phyloP scores from a whole-genome alignment of 352 stramenopile genomes.

The Phytophthora citricola region DNA sequence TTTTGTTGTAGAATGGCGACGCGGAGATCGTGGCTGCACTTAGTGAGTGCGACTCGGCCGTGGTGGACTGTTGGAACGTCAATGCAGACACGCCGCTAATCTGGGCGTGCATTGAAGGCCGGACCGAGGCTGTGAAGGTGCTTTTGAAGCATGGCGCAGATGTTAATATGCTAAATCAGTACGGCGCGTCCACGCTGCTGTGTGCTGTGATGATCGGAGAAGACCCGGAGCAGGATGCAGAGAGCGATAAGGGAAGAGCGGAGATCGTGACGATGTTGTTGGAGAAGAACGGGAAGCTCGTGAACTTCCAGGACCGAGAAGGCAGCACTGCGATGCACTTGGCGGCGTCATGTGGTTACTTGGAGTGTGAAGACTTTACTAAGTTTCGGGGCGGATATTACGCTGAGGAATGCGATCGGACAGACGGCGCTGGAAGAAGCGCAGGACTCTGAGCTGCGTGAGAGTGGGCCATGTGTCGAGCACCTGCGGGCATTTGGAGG shows the following conservation, averaged over 20 bases:
- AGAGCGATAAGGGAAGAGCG: constrained; percentile 53
- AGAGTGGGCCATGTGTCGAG: constrained; percentile 66
- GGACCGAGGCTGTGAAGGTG: constrained; percentile 67
- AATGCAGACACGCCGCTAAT: constrained; percentile 83
- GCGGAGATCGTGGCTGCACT: constrained; percentile 71
- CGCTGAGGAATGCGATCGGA: constrained; percentile 76
- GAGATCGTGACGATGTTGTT: constrained; percentile 72
- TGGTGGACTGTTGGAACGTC: constrained; percentile 75
- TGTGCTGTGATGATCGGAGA: constrained; percentile 85
- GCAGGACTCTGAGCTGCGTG: constrained; percentile 61
- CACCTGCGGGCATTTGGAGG: constrained; percentile 72
- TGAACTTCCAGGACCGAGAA: constrained; percentile 86
- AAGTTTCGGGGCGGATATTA: constrained; percentile 71
- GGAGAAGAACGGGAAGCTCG: constrained; percentile 63
- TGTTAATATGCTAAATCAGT: constrained; percentile 76
- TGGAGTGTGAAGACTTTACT: constrained; percentile 78
- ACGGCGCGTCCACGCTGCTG: constrained; percentile 71
- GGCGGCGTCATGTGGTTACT: constrained; percentile 73
- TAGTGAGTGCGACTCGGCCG: constrained; percentile 60
- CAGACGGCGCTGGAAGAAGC: constrained; percentile 86
- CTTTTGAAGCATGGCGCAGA: constrained; percentile 67
- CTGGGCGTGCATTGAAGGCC: constrained; percentile 86
- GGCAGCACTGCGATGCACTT: constrained; percentile 87
- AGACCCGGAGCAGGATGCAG: constrained; percentile 58
- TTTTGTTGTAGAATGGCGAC: constrained; percentile 58